Percentiles rank a stretch among this genome's conserved stretches.
phyloP scores from a whole-genome alignment of 169 alveolate genomes.

The Eimeria praecox region DNA sequence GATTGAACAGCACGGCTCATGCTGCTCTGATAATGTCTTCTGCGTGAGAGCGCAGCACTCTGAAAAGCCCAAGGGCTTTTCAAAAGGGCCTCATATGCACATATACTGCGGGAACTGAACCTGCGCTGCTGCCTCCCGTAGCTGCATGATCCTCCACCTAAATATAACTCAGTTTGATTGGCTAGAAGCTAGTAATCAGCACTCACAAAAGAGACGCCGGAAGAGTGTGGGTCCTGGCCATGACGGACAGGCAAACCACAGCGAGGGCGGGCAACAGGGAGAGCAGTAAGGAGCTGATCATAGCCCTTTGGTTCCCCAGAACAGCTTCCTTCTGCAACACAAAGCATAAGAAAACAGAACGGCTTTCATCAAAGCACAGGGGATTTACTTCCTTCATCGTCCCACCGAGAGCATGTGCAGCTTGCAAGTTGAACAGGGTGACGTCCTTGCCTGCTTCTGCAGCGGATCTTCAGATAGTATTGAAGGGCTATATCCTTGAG shows the following conservation, averaged over 20 bases:
- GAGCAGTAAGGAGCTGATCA: not conserved
- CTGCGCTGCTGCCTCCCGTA: not conserved
- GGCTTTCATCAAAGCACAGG: not conserved
- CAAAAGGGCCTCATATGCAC: not conserved
- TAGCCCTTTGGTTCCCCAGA: slow-evolving; percentile 1
- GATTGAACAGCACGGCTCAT: not conserved
- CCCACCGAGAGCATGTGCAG: not conserved
- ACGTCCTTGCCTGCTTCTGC: slow-evolving; percentile 30
- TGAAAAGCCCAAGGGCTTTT: not conserved
- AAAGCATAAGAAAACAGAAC: not conserved
- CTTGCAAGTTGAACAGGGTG: not conserved
- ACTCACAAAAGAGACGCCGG: slow-evolving; percentile 19
- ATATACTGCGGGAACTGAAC: not conserved
- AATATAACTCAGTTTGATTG: not conserved
- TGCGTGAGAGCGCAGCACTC: not conserved
- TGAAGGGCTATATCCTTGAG: slow-evolving; percentile 6
- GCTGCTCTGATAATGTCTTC: not conserved
- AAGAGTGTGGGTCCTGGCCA: slow-evolving; percentile 58
- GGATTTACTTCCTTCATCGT: too few species aligned
- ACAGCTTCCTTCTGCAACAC: slow-evolving; percentile 61
- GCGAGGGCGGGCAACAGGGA: slow-evolving; percentile 18
- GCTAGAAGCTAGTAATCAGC: not conserved
- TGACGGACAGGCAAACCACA: slow-evolving; percentile 43
- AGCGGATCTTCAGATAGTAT: slow-evolving; percentile 56
- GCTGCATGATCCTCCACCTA: not conserved